Percentiles rank a stretch among this genome's conserved stretches.
phyloP scores from a whole-genome alignment of 805 yeast species.

The Candida hungchunana region DNA sequence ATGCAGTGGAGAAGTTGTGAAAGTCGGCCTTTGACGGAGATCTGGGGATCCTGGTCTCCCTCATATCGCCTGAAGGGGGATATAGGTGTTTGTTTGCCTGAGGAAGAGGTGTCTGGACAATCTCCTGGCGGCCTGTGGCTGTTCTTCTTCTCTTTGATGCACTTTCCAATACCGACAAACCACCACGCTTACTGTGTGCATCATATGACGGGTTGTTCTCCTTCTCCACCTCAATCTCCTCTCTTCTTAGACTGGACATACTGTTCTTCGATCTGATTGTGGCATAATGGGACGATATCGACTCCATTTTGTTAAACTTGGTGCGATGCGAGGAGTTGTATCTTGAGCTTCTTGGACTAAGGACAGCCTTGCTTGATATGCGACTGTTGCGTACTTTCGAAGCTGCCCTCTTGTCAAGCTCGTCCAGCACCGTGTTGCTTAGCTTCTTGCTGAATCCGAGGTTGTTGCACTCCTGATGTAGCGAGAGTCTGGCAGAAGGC shows the following conservation, averaged over 20 bases:
- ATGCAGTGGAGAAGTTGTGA: too few species aligned
- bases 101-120: constrained; percentile 3
- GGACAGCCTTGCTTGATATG: constrained; percentile 10
- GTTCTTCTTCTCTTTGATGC: constrained; percentile 25
- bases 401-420: constrained; percentile 32
- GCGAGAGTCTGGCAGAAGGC: constrained; percentile 6
- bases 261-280: constrained; percentile 15
- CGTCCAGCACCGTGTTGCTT: constrained; percentile 31
- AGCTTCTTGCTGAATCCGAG: constrained; percentile 31
- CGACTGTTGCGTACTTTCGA: constrained; percentile 13
- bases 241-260: constrained; percentile 5
- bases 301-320: constrained; percentile 30
- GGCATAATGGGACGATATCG: constrained; percentile 31
- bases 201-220: constrained; percentile 24
- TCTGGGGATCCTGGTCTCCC: constrained; percentile 7
- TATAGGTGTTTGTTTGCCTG: too few species aligned
- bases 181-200: constrained; percentile 22
- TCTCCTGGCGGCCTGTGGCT: constrained; percentile 15
- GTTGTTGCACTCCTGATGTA: constrained; percentile 14
- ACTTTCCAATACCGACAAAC: constrained; percentile 14
- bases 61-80: background rate
- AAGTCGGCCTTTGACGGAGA: constrained; percentile 11
- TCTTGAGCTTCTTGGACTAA: constrained; percentile 23
- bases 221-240: constrained; percentile 21
- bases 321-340: constrained; percentile 23